Base-by-base conservation (phyloP, 441 rosid genomes). In the Theobroma grandiflorum region DNA sequence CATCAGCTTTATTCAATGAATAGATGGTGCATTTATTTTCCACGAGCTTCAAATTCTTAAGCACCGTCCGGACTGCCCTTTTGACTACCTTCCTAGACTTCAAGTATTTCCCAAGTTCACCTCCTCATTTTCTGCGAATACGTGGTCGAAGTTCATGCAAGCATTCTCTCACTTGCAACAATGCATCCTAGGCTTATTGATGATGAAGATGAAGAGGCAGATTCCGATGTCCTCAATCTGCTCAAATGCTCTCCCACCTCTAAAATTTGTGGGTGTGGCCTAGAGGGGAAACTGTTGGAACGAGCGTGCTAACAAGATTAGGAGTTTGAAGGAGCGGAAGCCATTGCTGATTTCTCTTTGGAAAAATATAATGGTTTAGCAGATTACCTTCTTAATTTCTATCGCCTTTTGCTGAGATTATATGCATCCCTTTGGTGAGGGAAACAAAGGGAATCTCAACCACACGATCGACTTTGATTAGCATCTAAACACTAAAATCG, bases 71-170 rank as follows among this genome's bases (percentile, higher is more conserved):
- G 43, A 85, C 66, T 62, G 78, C 52, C 52, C 80, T 89, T 38
- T 78, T 81, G 47, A 81, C 3, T 12, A 72, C 59, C 65, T 85
- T 84, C 58, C 81, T 82, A 22, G 86, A 76, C 42, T 35, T 57
- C 35, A 76, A 8, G 67, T 85, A 88, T 3, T 75, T 55, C 40
- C 68, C 49, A 4, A 86, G 42, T 77, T 83, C 86, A 62, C 43
- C 70, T 0, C 82, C 80, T 70, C 83, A 77, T 72, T 63, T 86
- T 45, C 86, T 83, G 4, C 84, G 58, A 43, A 84, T 42, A 50
- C 83, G 79, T 2, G 84, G 82, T 75, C 84, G 79, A 11, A 87
- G 79, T 35, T 81, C 87, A 15, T 43, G 78, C 14, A 86, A 33
- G 43, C 79, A 42, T 52, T 78, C 86, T 76, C 80, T 88, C 49